Evolutionary conservation across 495 filamentous ascomycete genomes (phyloP).

Genomic region (Gamarada debralockiae): DNA sequence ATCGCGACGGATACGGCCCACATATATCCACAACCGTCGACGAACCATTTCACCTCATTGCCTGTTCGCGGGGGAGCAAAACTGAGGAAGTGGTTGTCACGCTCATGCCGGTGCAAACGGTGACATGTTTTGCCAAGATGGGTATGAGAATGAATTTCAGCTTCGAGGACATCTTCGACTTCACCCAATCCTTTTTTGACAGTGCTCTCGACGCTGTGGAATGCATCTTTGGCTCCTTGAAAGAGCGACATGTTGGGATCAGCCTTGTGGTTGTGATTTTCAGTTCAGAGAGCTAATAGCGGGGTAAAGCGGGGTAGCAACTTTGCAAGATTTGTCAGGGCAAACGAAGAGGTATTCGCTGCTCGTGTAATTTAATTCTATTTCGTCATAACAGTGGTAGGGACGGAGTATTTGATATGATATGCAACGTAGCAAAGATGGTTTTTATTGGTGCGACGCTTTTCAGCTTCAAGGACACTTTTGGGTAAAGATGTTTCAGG

Average conservation of each 20-base stretch:
- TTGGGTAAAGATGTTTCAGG: no score
- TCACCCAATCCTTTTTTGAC: constrained; percentile 9
- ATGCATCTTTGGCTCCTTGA: constrained; percentile 1
- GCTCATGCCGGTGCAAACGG: constrained; percentile 29
- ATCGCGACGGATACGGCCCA: constrained; percentile 83
- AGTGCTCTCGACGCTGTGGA: constrained; percentile 1
- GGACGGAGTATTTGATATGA: no score
- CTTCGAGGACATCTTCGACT: constrained; percentile 15
- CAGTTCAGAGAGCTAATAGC: no score
- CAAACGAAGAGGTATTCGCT: no score
- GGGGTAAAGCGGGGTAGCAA: neutral
- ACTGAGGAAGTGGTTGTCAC: constrained; percentile 70
- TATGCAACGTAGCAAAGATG: no score
- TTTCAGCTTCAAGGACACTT: no score
- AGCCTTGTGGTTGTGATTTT: neutral
- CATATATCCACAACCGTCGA: constrained; percentile 90
- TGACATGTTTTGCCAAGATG: constrained; percentile 30
- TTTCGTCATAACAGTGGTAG: no score
- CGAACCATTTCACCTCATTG: constrained; percentile 92
- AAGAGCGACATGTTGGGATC: constrained; percentile 17
- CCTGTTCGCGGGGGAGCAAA: constrained; percentile 73
- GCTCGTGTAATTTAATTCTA: no score
- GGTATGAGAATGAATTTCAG: constrained; percentile 36
- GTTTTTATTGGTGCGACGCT: no score
- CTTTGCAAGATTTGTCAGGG: no score